These are phyloP conservation scores for Westerdykella aurantiaca DNA, from an alignment of 2,329 filamentous ascomycete genomes.

Conservation along the genomic window DNA sequence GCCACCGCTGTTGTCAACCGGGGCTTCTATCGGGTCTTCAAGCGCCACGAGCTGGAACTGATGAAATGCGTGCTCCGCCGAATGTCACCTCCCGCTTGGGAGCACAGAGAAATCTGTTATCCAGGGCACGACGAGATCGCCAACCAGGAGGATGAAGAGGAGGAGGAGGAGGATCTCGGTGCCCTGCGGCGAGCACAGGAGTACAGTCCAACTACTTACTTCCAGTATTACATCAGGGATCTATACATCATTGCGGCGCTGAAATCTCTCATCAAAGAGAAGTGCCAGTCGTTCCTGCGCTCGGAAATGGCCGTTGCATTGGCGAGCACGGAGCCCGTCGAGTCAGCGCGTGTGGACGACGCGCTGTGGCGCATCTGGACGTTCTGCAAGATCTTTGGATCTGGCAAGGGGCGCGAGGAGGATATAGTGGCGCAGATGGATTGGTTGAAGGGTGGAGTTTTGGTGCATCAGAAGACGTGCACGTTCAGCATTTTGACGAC, in stretches of 20 bases:
- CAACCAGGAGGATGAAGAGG: slow-evolving; percentile 32
- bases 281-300: slow-evolving; percentile 51
- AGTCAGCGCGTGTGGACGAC: slow-evolving; percentile 52
- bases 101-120: slow-evolving; percentile 53
- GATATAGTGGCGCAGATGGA: slow-evolving; percentile 57
- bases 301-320: slow-evolving; percentile 52
- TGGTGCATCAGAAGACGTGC: slow-evolving; percentile 45
- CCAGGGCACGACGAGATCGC: slow-evolving; percentile 42
- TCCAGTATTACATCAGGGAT: slow-evolving; percentile 49
- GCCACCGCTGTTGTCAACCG: slow-evolving; percentile 50
- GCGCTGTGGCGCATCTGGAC: slow-evolving; percentile 62
- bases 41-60: slow-evolving; percentile 50
- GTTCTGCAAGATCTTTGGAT: slow-evolving; percentile 60
- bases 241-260: slow-evolving; percentile 50
- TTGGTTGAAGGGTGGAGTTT: slow-evolving; percentile 55
- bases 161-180: slow-evolving; percentile 36
- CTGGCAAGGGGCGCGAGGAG: slow-evolving; percentile 52
- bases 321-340: slow-evolving; percentile 41
- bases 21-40: slow-evolving; percentile 54
- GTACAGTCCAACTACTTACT: slow-evolving; percentile 50
- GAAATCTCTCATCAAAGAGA: slow-evolving; percentile 52
- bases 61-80: slow-evolving; percentile 48
- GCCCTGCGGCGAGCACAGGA: slow-evolving; percentile 46
- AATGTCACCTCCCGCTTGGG: slow-evolving; percentile 55
- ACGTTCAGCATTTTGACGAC: slow-evolving; percentile 45